A percentile compares a stretch with the other conserved stretches of the same genome.
phyloP scores from a whole-genome alignment of 2,329 filamentous ascomycete genomes.

The Aureobasidium sp. region DNA sequence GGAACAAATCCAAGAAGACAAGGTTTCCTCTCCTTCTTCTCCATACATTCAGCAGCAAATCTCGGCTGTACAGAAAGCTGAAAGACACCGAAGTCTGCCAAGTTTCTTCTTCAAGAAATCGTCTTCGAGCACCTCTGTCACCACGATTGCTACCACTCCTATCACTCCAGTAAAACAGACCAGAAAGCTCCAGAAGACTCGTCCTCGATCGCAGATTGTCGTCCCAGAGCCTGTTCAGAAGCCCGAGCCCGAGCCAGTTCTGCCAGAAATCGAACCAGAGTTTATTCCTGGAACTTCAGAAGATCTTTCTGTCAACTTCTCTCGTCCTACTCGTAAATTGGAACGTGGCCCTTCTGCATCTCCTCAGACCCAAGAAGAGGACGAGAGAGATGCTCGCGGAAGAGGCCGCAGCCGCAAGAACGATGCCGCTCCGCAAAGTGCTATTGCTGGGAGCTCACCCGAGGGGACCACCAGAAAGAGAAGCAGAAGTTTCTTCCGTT shows the following conservation, averaged over 20 bases:
- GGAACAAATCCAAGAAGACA: background rate
- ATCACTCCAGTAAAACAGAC: background rate
- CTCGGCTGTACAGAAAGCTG: constrained; percentile 1
- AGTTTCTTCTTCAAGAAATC: constrained; percentile 13
- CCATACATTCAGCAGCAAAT: background rate
- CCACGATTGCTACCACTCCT: background rate
- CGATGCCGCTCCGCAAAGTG: background rate
- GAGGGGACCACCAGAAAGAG: constrained; percentile 16
- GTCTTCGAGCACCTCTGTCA: constrained; percentile 9
- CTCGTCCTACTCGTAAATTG: constrained; percentile 20
- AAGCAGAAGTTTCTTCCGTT: constrained; percentile 16
- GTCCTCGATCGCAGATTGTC: background rate
- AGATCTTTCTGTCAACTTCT: constrained; percentile 30
- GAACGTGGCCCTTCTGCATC: background rate
- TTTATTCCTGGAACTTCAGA: constrained; percentile 22
- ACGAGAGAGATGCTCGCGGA: constrained; percentile 2
- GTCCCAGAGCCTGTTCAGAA: background rate
- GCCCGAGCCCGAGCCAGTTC: background rate
- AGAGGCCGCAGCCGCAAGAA: constrained; percentile 11
- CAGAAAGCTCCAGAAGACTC: constrained; percentile 27
- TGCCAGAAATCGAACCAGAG: background rate
- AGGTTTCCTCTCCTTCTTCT: background rate
- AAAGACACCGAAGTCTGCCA: constrained; percentile 10
- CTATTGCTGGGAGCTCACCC: constrained; percentile 1
- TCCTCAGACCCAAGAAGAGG: background rate